Conservation (phyloP, 345 rosid genomes). For the Eucalyptus viminalis region DNA sequence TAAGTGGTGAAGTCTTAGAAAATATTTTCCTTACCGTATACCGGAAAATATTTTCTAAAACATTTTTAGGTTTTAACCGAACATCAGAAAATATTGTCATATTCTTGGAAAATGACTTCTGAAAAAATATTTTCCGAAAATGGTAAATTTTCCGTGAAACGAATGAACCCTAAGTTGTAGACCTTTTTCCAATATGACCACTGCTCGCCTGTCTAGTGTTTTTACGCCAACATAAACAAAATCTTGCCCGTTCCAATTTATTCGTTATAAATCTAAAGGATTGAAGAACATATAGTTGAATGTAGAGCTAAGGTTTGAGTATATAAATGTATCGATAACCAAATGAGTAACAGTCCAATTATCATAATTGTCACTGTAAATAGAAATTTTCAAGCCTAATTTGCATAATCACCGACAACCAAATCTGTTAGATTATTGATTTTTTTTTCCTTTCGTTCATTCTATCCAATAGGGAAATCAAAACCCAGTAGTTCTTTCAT, state of each 20-base stretch:
- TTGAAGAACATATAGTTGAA: background rate
- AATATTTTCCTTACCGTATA: too few relatives aligned
- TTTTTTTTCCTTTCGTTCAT: background rate
- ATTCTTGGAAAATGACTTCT: too few relatives aligned
- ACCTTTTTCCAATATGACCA: background rate
- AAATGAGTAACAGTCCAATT: background rate
- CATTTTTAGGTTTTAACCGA: too few relatives aligned
- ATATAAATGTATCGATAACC: background rate
- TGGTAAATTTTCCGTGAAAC: too few relatives aligned
- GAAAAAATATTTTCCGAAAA: too few relatives aligned
- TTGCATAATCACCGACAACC: rapidly evolving
- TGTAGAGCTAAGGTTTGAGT: background rate
- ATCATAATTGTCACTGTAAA: background rate
- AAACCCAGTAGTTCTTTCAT: background rate
- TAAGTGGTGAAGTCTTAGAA: too few relatives aligned
- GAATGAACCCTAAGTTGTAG: background rate
- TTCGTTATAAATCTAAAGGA: background rate
- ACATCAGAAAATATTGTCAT: too few relatives aligned
- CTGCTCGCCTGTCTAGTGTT: background rate
- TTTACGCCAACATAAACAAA: background rate
- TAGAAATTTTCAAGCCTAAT: background rate
- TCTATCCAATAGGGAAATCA: background rate
- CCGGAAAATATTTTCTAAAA: too few relatives aligned
- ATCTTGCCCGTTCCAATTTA: background rate
- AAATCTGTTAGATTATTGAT: background rate